Percentiles rank a stretch among this genome's conserved stretches.
phyloP scores from a whole-genome alignment of 1,284 basidiomycete genomes.

The Cystobasidiaceae sp. region DNA sequence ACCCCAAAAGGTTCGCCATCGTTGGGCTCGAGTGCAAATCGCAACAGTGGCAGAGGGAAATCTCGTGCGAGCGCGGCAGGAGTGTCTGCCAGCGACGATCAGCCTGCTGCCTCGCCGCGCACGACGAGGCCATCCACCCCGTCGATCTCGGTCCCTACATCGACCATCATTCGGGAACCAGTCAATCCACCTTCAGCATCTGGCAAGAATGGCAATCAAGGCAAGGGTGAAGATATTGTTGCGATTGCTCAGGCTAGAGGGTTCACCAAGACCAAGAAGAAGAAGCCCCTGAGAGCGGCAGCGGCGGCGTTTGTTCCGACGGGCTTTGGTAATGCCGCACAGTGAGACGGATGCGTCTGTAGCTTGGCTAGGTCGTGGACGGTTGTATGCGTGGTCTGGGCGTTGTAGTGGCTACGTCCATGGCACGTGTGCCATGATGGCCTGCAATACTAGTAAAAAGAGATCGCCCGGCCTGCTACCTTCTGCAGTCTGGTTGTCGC shows the following conservation, averaged over 20 bases:
- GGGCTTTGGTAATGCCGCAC: too few relatives aligned
- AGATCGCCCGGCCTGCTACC: too few relatives aligned
- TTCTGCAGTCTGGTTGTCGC: too few relatives aligned
- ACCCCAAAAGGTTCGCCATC: too few relatives aligned
- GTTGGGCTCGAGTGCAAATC: background rate
- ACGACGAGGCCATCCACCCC: background rate
- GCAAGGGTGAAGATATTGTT: constrained; percentile 1
- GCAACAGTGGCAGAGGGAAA: background rate
- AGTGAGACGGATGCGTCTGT: too few relatives aligned
- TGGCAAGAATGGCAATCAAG: background rate
- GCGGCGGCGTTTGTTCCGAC: constrained; percentile 20
- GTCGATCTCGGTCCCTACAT: background rate
- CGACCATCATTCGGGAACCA: constrained; percentile 20
- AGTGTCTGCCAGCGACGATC: background rate
- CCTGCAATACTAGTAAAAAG: too few relatives aligned
- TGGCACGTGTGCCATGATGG: too few relatives aligned
- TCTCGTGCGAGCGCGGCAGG: too few relatives aligned
- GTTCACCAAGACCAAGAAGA: constrained; percentile 14
- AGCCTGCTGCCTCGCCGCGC: background rate
- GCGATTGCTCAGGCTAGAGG: constrained; percentile 19
- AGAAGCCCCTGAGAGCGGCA: constrained; percentile 3
- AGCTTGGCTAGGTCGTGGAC: too few relatives aligned
- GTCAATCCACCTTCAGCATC: constrained; percentile 21
- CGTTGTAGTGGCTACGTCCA: too few relatives aligned
- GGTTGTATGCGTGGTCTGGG: too few relatives aligned